Percentiles rank a stretch among this genome's conserved stretches.
Evolutionary conservation across 495 filamentous ascomycete genomes (phyloP).

Genomic region (Evernia prunastri): DNA sequence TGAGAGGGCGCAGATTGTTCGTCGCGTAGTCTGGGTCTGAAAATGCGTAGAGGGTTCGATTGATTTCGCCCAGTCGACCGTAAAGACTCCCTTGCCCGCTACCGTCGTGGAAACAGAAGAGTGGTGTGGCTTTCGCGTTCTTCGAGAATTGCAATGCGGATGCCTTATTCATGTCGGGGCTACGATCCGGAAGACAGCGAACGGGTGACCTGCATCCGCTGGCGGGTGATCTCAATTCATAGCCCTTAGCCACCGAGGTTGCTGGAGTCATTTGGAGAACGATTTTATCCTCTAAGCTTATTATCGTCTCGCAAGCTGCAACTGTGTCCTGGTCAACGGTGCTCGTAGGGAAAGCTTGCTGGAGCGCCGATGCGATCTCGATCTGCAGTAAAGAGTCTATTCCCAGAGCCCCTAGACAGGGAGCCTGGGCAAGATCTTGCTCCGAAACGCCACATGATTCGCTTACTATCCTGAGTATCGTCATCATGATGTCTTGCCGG

Average conservation of each 20-base stretch:
- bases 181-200: too few relatives aligned
- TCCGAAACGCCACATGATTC: too few relatives aligned
- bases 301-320: not conserved
- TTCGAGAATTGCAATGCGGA: too few relatives aligned
- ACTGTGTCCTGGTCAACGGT: not conserved
- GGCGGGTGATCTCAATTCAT: too few relatives aligned
- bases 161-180: too few relatives aligned
- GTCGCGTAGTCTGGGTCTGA: conserved; percentile 12
- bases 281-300: not conserved
- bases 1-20: conserved; percentile 4
- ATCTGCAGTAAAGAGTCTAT: conserved; percentile 4
- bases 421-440: too few relatives aligned
- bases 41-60: conserved; percentile 13
- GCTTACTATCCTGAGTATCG: too few relatives aligned
- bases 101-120: conserved; percentile 19
- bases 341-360: not conserved
- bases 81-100: conserved; percentile 16
- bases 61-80: not conserved
- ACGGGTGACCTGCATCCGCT: too few relatives aligned
- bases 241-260: not conserved
- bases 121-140: not conserved
- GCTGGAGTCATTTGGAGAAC: not conserved
- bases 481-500: too few relatives aligned
- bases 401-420: conserved; percentile 1
- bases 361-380: not conserved